A percentile compares a stretch with the other conserved stretches of the same genome.
These are phyloP conservation scores for Parasarocladium wereldwijsianum DNA, from an alignment of 2,329 filamentous ascomycete species.

Conservation along the genomic window DNA sequence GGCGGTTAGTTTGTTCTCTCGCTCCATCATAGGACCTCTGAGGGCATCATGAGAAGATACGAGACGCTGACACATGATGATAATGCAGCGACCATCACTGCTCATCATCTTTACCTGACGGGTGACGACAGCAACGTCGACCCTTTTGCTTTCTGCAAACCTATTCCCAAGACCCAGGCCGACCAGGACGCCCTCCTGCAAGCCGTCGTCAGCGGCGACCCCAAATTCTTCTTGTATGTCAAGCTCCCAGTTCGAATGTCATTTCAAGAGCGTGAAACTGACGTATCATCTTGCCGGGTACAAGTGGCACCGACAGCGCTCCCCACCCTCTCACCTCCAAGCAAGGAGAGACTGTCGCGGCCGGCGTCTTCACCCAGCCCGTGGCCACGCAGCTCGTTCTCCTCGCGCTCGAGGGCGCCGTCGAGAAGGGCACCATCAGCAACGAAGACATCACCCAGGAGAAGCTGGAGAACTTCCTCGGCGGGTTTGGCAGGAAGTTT, in stretches of 20 bases:
- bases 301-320: conserved; percentile 43
- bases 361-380: conserved; percentile 70
- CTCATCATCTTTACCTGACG: conserved; percentile 72
- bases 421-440: conserved; percentile 35
- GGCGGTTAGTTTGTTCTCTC: conserved; percentile 32
- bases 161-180: conserved; percentile 57
- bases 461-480: conserved; percentile 38
- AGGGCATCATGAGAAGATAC: not conserved
- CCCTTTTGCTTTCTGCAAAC: conserved; percentile 53
- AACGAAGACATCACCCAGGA: conserved; percentile 39
- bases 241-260: not conserved
- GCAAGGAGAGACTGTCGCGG: conserved; percentile 27
- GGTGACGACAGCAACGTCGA: conserved; percentile 56
- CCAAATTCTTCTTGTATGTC: conserved; percentile 60
- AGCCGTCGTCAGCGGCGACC: conserved; percentile 41
- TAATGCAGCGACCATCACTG: conserved; percentile 57
- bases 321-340: conserved; percentile 50
- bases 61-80: not conserved
- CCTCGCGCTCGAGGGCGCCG: conserved; percentile 43
- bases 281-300: not conserved
- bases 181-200: conserved; percentile 60
- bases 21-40: not conserved
- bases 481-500: conserved; percentile 36
- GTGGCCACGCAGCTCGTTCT: conserved; percentile 53
- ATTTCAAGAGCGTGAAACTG: not conserved